Conservation (phyloP, 1,284 basidiomycete species). For the Thecaphora thlaspeos region DNA sequence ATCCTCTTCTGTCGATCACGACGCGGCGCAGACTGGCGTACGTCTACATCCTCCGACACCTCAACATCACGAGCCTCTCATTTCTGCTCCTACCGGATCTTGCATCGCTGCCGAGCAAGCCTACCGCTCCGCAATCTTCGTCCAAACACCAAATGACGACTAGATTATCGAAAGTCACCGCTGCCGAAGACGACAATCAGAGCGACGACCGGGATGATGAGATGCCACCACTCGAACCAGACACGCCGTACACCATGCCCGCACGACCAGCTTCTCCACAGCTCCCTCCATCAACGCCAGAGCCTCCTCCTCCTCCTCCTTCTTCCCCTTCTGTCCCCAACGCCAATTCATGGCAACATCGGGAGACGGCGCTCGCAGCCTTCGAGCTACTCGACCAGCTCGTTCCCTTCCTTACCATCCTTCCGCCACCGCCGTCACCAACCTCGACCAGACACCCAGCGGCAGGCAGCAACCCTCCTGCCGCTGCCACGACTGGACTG, state of each 20-base stretch:
- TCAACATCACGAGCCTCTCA: conserved; percentile 27
- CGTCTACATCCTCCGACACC: conserved; percentile 28
- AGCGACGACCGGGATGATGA: conserved; percentile 27
- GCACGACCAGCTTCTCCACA: too few species aligned
- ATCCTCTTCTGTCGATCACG: too few species aligned
- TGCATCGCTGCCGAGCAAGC: not conserved
- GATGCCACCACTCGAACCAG: conserved; percentile 35
- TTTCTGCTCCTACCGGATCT: too few species aligned
- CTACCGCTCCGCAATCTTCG: not conserved
- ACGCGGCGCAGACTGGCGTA: conserved; percentile 23
- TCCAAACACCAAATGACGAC: too few species aligned
- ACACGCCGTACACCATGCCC: conserved; percentile 9
- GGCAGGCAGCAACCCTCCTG: too few species aligned
- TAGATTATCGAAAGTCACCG: too few species aligned
- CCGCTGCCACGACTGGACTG: too few species aligned
- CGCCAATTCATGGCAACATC: not conserved
- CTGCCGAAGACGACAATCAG: too few species aligned
- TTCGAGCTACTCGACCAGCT: conserved; percentile 9
- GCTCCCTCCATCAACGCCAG: too few species aligned
- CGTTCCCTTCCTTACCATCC: conserved; percentile 14
- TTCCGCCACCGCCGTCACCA: not conserved
- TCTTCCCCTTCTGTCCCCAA: not conserved
- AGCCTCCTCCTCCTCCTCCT: too few species aligned
- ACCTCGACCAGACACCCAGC: not conserved
- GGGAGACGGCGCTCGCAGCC: not conserved